phyloP scores from a whole-genome alignment of 2,329 filamentous ascomycete species.

The Hypoxylon sp. region DNA sequence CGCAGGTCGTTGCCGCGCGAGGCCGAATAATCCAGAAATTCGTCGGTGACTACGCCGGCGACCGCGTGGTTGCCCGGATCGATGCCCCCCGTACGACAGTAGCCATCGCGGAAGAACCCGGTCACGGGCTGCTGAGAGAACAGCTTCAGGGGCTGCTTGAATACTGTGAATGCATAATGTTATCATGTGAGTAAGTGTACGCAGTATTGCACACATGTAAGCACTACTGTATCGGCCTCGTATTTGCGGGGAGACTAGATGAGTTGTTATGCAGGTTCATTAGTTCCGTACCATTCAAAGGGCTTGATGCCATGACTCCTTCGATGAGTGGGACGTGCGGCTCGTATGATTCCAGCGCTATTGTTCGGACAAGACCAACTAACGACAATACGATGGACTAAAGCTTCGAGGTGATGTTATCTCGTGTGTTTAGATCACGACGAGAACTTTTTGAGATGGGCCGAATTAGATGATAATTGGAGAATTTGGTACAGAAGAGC shows the following conservation, averaged over 20 bases:
- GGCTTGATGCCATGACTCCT: constrained; percentile 31
- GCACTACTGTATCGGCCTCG: constrained; percentile 31
- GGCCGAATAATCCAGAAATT: constrained; percentile 72
- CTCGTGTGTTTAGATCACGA: constrained; percentile 1
- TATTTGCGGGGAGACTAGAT: constrained; percentile 39
- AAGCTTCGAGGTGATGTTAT: constrained; percentile 1
- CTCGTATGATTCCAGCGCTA: constrained; percentile 37
- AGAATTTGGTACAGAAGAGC: background rate
- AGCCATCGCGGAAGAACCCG: constrained; percentile 71
- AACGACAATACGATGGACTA: constrained; percentile 8
- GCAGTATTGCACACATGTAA: background rate
- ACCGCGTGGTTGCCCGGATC: constrained; percentile 72
- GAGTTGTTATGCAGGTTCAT: constrained; percentile 31
- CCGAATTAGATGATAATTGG: constrained; percentile 6
- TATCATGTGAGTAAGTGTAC: constrained; percentile 9
- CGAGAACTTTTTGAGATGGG: constrained; percentile 6
- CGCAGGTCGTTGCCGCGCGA: constrained; percentile 70
- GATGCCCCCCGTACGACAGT: constrained; percentile 63
- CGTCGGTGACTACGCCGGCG: constrained; percentile 68
- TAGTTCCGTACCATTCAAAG: constrained; percentile 33
- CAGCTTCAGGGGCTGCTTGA: constrained; percentile 68
- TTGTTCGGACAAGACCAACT: constrained; percentile 19
- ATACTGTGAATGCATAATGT: constrained; percentile 56
- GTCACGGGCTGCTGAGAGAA: constrained; percentile 70
- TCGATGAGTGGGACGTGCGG: constrained; percentile 27